These are phyloP conservation scores for Saccharomycopsis lassenensis DNA, from an alignment of 805 yeast genomes.

Conservation along the genomic window DNA sequence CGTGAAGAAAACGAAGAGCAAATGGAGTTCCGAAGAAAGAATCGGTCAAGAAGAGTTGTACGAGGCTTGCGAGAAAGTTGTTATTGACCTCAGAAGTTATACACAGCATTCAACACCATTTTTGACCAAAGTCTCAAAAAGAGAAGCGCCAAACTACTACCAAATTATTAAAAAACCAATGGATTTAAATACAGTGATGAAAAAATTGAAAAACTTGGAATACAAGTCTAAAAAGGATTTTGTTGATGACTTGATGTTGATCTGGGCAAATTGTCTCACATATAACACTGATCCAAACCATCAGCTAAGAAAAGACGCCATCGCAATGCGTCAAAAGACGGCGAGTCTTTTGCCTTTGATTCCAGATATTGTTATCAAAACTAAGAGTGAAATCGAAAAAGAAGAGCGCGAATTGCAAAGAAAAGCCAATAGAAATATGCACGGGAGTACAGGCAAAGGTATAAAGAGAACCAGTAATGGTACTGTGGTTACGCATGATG, in stretches of 20 bases:
- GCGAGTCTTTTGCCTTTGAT: slow-evolving; percentile 65
- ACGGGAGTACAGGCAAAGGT: slow-evolving; percentile 30
- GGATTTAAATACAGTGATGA: slow-evolving; percentile 93
- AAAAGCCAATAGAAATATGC: slow-evolving; percentile 16
- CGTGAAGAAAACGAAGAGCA: slow-evolving; percentile 88
- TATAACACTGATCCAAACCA: slow-evolving; percentile 94
- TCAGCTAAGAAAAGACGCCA: slow-evolving; percentile 80
- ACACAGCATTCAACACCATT: slow-evolving; percentile 97
- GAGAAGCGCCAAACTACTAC: slow-evolving; percentile 97
- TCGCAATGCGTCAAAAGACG: slow-evolving; percentile 92
- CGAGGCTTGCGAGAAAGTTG: slow-evolving; percentile 95
- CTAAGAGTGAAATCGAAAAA: slow-evolving; percentile 57
- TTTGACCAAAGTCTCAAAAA: slow-evolving; percentile 86
- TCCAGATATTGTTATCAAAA: slow-evolving; percentile 78
- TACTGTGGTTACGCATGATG: slow-evolving; percentile 13
- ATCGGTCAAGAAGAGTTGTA: slow-evolving; percentile 97
- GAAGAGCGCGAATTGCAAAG: slow-evolving; percentile 40
- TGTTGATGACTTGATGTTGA: slow-evolving; percentile 90
- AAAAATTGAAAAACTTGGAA: slow-evolving; percentile 72
- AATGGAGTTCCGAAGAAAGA: slow-evolving; percentile 94
- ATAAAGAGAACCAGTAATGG: slow-evolving; percentile 28
- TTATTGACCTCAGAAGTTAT: slow-evolving; percentile 75
- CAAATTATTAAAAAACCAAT: slow-evolving; percentile 84
- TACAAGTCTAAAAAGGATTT: slow-evolving; percentile 79
- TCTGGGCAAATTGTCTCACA: slow-evolving; percentile 89